These are phyloP conservation scores for Leccinum barrowsii DNA, from an alignment of 768 basidiomycete genomes.

Conservation along the genomic window DNA sequence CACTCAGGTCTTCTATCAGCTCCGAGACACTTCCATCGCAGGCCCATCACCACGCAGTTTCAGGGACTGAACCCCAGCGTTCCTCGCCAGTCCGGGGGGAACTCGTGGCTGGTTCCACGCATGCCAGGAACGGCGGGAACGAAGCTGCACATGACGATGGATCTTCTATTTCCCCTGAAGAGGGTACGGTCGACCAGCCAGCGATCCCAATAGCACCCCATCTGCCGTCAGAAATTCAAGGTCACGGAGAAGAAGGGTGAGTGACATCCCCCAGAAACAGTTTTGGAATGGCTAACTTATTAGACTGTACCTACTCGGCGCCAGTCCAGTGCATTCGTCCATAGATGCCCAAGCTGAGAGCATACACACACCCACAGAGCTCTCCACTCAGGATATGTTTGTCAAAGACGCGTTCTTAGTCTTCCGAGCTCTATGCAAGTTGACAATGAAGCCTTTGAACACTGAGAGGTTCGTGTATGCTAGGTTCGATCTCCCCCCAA, in stretches of 20 bases:
- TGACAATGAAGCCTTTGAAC: constrained; percentile 96
- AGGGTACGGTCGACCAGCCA: neutral
- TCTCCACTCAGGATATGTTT: constrained; percentile 84
- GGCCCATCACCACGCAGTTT: constrained; percentile 1
- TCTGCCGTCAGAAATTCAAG: constrained; percentile 2
- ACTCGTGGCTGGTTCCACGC: neutral
- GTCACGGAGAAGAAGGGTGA: constrained; percentile 20
- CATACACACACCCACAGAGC: constrained; percentile 35
- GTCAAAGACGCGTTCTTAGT: constrained; percentile 98
- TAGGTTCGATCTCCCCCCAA: neutral
- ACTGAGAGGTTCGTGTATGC: constrained; percentile 70
- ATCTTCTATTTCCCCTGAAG: neutral
- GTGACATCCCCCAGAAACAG: neutral
- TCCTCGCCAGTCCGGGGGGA: constrained; percentile 8
- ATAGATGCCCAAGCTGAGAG: constrained; percentile 17
- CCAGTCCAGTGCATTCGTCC: constrained; percentile 24
- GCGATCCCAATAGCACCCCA: neutral
- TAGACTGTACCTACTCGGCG: constrained; percentile 12
- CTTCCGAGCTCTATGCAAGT: constrained; percentile 93
- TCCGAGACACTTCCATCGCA: constrained; percentile 20
- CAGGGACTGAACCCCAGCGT: constrained; percentile 9
- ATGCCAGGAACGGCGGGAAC: neutral
- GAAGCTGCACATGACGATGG: constrained; percentile 2
- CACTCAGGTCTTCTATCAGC: constrained; percentile 18
- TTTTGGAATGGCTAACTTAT: constrained; percentile 3